Base-by-base conservation (phyloP, 495 filamentous ascomycete genomes). In the Hyaloscypha finlandica region DNA sequence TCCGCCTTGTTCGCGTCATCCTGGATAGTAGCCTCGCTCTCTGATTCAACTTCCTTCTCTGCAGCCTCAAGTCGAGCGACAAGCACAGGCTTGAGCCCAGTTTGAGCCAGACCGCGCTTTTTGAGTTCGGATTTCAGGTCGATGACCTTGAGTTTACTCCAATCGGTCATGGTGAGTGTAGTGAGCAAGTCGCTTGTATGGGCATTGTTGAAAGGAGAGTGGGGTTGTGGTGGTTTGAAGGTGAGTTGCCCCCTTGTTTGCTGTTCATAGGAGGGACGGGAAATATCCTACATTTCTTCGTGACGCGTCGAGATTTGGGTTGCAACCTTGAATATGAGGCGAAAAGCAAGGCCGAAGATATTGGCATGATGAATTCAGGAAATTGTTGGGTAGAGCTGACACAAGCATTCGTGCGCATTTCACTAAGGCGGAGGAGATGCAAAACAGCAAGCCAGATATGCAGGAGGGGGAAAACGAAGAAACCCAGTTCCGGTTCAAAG, bases 61-160 rank as follows among this genome's bases (percentile, higher is more conserved):
- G 68, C 64, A 19, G n/a, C 67, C 4, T 39, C 56, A 60, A 89
- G 72, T 25, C 87, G 80, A 11, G 83, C 81, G 31, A 89, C 78
- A 14, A 89, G 79, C 8, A 80, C 80, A 11, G 83, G 79, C 70
- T 89, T 89, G 54, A 86, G 77, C 11, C 87, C 87, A 19, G 80
- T 78, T 37, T 81, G 80, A 0, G 84, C 74, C 6, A 88, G 74
- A 2, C 83, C 82, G 20, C 86, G 80, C 37, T 76, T 78, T 74
- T 85, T 89, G 20, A 89, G 76, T 73, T 87, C 83, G 29, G 78
- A 79, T 63, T 82, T 83, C 19, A 89, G 77, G 69, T 89, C 85
- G 12, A 83, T 76, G 37, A 89, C 87, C 70, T 84, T 89, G 59
- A 87, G 74, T 61, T 79, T 83, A 57, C 76, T 81, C 74, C 81